Evolutionary conservation across 2,329 filamentous ascomycete species (phyloP).

Genomic region (Diaporthe aspalathi): DNA sequence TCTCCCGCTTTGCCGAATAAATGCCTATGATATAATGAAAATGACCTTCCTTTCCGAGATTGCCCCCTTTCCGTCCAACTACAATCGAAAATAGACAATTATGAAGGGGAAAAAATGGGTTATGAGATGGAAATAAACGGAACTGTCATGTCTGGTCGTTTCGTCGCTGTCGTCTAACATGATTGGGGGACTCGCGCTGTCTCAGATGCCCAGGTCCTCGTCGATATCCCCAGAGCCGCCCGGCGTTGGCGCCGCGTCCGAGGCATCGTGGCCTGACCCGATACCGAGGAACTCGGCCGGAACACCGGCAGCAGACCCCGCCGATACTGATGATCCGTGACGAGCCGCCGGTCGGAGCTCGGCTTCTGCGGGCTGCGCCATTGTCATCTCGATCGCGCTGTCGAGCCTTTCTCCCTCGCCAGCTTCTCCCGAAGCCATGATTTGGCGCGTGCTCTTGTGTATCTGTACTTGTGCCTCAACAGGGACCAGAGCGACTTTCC

Average conservation of each 20-base stretch:
- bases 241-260: slow-evolving; percentile 2
- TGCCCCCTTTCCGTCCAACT: slow-evolving; percentile 4
- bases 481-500: slow-evolving; percentile 38
- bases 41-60: neutral
- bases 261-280: slow-evolving; percentile 35
- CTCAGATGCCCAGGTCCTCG: slow-evolving; percentile 34
- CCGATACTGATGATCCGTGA: slow-evolving; percentile 12
- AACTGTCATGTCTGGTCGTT: slow-evolving; percentile 32
- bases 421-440: slow-evolving; percentile 33
- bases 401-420: slow-evolving; percentile 33
- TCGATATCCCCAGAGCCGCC: slow-evolving; percentile 24
- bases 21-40: slow-evolving; percentile 1
- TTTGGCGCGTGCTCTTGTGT: slow-evolving; percentile 38
- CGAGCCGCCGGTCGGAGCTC: neutral
- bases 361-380: slow-evolving; percentile 23
- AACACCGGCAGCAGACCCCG: neutral
- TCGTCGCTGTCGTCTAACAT: slow-evolving; percentile 31
- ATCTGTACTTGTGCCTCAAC: slow-evolving; percentile 39
- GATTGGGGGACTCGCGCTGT: neutral
- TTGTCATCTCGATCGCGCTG: slow-evolving; percentile 37
- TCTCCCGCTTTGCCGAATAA: slow-evolving; percentile 3
- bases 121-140: neutral
- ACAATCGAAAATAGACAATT: slow-evolving; percentile 25
- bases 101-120: slow-evolving; percentile 25
- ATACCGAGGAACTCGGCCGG: slow-evolving; percentile 34